phyloP scores from a whole-genome alignment of 441 rosid genomes.

The Gossypium gossypioides region DNA sequence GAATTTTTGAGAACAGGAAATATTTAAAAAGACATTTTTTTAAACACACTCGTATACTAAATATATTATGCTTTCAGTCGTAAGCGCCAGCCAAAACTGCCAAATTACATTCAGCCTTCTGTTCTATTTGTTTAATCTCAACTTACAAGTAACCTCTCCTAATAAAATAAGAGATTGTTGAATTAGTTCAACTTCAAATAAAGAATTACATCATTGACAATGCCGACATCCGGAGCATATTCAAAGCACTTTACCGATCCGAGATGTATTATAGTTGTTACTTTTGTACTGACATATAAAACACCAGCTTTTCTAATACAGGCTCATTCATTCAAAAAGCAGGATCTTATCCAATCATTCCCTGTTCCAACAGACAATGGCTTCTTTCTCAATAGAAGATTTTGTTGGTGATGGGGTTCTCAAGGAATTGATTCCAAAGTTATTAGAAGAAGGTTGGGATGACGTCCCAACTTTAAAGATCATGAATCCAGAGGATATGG shows the following conservation, averaged over 20 bases:
- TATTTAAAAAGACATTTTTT: too few species aligned
- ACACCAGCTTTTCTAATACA: too few species aligned
- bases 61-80: neutral
- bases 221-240: neutral
- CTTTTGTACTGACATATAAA: too few species aligned
- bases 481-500: constrained; percentile 55
- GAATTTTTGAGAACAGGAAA: neutral
- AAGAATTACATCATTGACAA: constrained; percentile 5
- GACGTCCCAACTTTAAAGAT: constrained; percentile 65
- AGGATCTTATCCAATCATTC: constrained; percentile 7
- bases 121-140: neutral
- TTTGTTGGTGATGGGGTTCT: constrained; percentile 52
- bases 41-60: neutral
- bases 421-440: constrained; percentile 39
- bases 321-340: neutral
- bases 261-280: too few species aligned
- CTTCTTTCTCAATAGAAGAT: constrained; percentile 53
- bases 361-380: constrained; percentile 29
- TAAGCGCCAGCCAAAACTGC: neutral
- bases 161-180: neutral
- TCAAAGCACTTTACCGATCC: neutral
- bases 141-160: neutral
- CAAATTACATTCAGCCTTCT: neutral
- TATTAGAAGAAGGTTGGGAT: constrained; percentile 65
- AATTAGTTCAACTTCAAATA: neutral